These are phyloP conservation scores for Alternaria tenuissima DNA, from an alignment of 2,329 filamentous ascomycete genomes.

Conservation along the genomic window DNA sequence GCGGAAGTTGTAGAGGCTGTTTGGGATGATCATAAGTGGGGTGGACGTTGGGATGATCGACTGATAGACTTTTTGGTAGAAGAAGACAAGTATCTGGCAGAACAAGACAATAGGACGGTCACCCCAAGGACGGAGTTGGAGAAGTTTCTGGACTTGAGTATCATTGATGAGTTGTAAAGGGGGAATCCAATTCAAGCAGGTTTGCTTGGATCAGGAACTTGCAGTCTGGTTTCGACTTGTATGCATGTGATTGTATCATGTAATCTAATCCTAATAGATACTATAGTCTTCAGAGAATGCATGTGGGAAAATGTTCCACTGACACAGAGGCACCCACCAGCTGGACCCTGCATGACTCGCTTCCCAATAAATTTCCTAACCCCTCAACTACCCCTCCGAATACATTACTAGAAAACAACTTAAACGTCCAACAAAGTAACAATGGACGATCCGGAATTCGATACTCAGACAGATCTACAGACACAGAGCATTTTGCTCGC, in stretches of 20 bases:
- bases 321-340: background rate
- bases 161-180: constrained; percentile 21
- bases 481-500: constrained; percentile 71
- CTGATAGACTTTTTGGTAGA: constrained; percentile 33
- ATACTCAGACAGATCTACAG: constrained; percentile 54
- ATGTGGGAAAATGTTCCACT: background rate
- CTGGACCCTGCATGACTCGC: constrained; percentile 22
- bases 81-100: constrained; percentile 37
- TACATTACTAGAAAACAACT: background rate
- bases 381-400: constrained; percentile 11
- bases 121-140: constrained; percentile 26
- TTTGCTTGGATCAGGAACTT: background rate
- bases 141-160: constrained; percentile 30
- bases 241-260: background rate
- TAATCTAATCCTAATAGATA: background rate
- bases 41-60: constrained; percentile 23
- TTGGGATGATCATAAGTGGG: constrained; percentile 37
- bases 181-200: accelerated
- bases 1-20: constrained; percentile 31
- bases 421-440: background rate
- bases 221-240: too few relatives aligned
- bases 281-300: background rate
- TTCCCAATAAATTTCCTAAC: constrained; percentile 19
- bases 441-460: constrained; percentile 48
- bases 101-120: constrained; percentile 22